Percentiles rank a stretch among this genome's conserved stretches.
Conservation (phyloP, 495 filamentous ascomycete genomes). For the Trichocladium antarcticum region DNA sequence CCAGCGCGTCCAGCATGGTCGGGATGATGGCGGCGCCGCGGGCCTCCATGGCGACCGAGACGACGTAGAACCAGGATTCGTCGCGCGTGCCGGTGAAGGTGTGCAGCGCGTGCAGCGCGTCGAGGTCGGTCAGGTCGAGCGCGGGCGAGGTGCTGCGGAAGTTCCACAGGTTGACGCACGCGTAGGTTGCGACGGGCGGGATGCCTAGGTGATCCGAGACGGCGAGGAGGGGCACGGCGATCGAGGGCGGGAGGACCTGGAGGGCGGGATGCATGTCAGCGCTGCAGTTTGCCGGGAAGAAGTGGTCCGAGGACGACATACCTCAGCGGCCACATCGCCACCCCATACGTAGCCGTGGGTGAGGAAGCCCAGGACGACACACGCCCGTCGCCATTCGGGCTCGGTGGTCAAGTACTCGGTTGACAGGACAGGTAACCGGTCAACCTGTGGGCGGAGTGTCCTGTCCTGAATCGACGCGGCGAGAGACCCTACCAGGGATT, state of each 20-base stretch:
- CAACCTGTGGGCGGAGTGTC: constrained; percentile 53
- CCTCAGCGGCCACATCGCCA: constrained; percentile 25
- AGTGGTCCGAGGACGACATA: constrained; percentile 3
- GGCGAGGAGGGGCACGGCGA: constrained; percentile 69
- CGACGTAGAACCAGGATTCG: constrained; percentile 95
- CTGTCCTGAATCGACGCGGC: constrained; percentile 55
- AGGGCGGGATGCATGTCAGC: neutral
- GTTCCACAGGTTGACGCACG: constrained; percentile 84
- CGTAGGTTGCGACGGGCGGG: constrained; percentile 84
- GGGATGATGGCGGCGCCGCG: constrained; percentile 72
- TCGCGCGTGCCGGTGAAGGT: constrained; percentile 87
- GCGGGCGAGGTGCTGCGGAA: constrained; percentile 38
- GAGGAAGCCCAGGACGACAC: constrained; percentile 65
- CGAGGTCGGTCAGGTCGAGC: constrained; percentile 52
- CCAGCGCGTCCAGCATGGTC: constrained; percentile 65
- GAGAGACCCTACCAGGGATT: constrained; percentile 55
- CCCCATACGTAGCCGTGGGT: constrained; percentile 75
- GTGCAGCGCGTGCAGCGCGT: constrained; percentile 63
- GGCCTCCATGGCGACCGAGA: constrained; percentile 89
- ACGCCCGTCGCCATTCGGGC: constrained; percentile 71
- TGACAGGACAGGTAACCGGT: constrained; percentile 58
- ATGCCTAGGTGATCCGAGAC: constrained; percentile 69
- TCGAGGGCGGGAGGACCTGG: constrained; percentile 54
- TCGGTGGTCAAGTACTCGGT: constrained; percentile 52
- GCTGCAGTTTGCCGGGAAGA: neutral